phyloP scores from a whole-genome alignment of 2,329 filamentous ascomycete species.

The Arthroderma sp. region DNA sequence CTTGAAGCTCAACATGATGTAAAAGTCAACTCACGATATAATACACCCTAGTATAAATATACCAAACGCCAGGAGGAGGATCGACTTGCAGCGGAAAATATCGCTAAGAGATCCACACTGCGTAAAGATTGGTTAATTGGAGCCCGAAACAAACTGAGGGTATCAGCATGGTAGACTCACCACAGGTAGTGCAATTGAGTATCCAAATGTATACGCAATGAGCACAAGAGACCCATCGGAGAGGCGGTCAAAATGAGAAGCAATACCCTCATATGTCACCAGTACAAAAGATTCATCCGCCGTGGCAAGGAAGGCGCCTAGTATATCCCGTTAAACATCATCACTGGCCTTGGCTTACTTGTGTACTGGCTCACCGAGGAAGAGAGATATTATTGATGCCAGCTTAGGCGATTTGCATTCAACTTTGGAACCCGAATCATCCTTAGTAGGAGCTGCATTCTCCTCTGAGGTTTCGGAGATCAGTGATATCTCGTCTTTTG shows the following conservation, averaged over 20 bases:
- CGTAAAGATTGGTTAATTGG: neutral
- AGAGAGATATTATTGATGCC: too few relatives aligned
- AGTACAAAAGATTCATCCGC: conserved; percentile 2
- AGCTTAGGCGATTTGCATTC: too few relatives aligned
- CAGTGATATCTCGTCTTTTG: too few relatives aligned
- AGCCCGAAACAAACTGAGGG: neutral
- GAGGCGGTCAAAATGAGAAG: neutral
- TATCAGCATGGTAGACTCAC: neutral
- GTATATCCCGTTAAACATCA: too few relatives aligned
- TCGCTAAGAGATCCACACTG: conserved; percentile 1
- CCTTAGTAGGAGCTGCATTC: too few relatives aligned
- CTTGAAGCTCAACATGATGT: neutral
- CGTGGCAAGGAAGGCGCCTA: conserved; percentile 1
- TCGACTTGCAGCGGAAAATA: neutral
- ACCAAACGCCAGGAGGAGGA: neutral
- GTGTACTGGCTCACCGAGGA: too few relatives aligned
- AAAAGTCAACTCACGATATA: neutral
- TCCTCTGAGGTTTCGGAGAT: too few relatives aligned
- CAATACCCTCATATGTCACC: conserved; percentile 1
- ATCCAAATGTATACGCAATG: neutral
- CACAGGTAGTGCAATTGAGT: conserved; percentile 2
- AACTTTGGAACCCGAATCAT: too few relatives aligned
- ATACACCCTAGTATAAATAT: conserved; percentile 1
- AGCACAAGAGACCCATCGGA: neutral
- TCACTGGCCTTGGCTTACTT: too few relatives aligned